These are phyloP conservation scores for Asterophora parasitica DNA, from an alignment of 768 basidiomycete genomes.

Conservation along the genomic window DNA sequence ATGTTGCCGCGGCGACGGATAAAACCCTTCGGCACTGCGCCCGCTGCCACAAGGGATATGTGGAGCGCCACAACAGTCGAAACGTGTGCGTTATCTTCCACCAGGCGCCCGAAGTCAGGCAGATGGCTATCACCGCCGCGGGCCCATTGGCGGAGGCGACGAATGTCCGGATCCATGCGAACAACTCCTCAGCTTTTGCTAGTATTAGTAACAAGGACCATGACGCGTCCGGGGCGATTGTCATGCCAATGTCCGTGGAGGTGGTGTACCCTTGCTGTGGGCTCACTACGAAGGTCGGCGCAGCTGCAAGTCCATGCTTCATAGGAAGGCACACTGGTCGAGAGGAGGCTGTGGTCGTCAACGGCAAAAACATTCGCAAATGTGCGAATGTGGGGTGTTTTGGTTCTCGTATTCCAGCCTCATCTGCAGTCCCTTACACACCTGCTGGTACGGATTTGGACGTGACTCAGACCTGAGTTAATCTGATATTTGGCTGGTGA, in stretches of 20 bases:
- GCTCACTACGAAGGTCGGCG: background rate
- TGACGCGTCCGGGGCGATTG: background rate
- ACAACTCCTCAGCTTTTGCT: background rate
- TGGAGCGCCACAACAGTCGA: background rate
- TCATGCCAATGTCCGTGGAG: background rate
- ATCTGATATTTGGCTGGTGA: no score
- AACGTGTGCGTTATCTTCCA: background rate
- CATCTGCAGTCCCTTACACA: no score
- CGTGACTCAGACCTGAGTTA: no score
- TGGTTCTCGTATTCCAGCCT: background rate
- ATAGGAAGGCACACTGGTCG: background rate
- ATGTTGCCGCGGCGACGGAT: background rate
- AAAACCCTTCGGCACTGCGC: background rate
- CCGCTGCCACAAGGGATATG: constrained; percentile 1
- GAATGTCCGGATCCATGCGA: background rate
- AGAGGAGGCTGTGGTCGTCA: background rate
- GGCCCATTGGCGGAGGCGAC: background rate
- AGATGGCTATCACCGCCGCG: background rate
- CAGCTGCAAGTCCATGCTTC: background rate
- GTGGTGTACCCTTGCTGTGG: background rate
- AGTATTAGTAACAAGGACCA: no score
- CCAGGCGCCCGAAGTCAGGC: background rate
- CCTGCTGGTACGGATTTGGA: no score
- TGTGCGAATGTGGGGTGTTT: background rate
- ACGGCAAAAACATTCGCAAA: background rate